Evolutionary conservation across 2,329 filamentous ascomycete genomes (phyloP), one percentile per base, ranked within the genome.

Genomic region (Cordyceps farinosa): DNA sequence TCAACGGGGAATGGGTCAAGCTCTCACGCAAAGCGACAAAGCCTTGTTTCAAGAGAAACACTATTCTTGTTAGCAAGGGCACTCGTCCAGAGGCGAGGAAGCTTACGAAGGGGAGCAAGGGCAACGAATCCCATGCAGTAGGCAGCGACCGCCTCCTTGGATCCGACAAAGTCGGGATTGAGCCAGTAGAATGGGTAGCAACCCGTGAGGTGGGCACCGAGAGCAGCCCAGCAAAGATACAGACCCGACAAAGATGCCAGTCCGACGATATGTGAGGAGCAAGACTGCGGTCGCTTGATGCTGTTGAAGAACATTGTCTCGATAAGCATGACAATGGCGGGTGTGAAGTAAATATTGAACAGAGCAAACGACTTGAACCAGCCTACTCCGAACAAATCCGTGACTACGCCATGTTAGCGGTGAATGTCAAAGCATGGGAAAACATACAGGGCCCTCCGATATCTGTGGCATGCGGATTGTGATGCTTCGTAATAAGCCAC

Each of bases 251-350:
- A 69, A 50, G 76, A 71, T 34, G 79, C 70, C 34, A 80, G 74
- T 17, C 78, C 75, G 40, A 77, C 68, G 22, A 80, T 67, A 65
- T 84, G 80, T 10, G 74, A 22, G 22, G 22, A 22, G 22, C 22
- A 22, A 22, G 22, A 22, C 54, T 75, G 76, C 58, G 78, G 81
- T 58, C 80, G 78, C 67, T 80, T 80, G 73, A 84, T 82, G 69
- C 80, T 84, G 71, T 84, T 84, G 73, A 84, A 74, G 63, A 77
- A 74, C 40, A 80, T 63, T 0, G 80, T 76, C 73, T 84, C 82
- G 38, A 79, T 62, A 9, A 77, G 65, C 66, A 79, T 80, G 65
- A 82, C 72, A 38, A 77, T 55, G 4, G 80, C 76, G 3, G 77
- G 77, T 62, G 80, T 70, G 9, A 70, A 75, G 69, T 79, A 81